Conservation (phyloP, 2,329 filamentous ascomycete genomes). For the Pseudogymnoascus sp. region DNA sequence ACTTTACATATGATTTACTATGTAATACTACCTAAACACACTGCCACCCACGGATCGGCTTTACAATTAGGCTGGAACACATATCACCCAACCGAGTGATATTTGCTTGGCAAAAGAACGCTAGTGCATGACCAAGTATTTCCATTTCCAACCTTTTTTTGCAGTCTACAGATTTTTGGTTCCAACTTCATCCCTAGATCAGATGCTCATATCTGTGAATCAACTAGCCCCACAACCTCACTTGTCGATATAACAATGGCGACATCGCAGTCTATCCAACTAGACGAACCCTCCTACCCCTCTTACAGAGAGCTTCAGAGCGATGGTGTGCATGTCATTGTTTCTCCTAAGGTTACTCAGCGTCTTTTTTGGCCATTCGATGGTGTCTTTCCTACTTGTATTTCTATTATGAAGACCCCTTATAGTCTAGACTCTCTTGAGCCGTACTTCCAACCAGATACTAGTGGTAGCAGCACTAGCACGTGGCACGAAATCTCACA, state of each 20-base stretch:
- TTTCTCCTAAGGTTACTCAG: background rate
- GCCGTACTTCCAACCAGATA: constrained; percentile 21
- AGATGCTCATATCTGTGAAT: background rate
- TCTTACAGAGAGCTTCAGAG: background rate
- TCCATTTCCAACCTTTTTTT: background rate
- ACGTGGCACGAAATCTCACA: constrained; percentile 25
- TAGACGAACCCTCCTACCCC: background rate
- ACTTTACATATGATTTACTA: too few species aligned
- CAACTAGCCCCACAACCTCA: background rate
- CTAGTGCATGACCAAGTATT: background rate
- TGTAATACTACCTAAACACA: too few species aligned
- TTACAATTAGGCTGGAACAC: too few species aligned
- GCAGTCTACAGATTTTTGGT: background rate
- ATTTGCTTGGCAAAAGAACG: background rate
- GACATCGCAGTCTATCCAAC: background rate
- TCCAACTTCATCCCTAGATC: background rate
- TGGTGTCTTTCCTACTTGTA: constrained; percentile 5
- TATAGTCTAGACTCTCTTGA: constrained; percentile 19
- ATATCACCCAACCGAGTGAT: too few species aligned
- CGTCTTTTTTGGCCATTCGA: constrained; percentile 24
- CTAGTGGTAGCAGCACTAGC: constrained; percentile 13
- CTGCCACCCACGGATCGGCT: too few species aligned
- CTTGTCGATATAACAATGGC: background rate
- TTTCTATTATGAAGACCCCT: constrained; percentile 23
- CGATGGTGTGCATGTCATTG: background rate